Percentiles rank a stretch among this genome's conserved stretches.
phyloP scores from a whole-genome alignment of 495 filamentous ascomycete species.

The Neurospora sp. region DNA sequence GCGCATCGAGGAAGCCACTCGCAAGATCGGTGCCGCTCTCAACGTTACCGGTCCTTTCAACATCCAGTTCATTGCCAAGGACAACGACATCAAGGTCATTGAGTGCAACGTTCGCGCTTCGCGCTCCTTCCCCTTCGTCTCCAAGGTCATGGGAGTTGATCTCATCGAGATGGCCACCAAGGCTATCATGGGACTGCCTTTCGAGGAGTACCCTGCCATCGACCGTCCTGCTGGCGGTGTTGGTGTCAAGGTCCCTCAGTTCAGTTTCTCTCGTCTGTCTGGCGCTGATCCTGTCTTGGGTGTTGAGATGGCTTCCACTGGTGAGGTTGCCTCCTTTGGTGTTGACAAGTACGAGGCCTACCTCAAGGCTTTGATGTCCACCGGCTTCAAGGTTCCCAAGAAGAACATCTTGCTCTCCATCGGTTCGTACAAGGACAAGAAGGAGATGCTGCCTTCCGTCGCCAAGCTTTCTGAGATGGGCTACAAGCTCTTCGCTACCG shows the following conservation, averaged over 20 bases:
- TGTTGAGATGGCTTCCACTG: constrained; percentile 98
- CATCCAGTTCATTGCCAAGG: constrained; percentile 99
- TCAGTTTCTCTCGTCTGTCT: constrained; percentile 93
- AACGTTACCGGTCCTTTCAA: constrained; percentile 97
- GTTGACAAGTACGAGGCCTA: constrained; percentile 95
- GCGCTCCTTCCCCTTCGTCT: constrained; percentile 94
- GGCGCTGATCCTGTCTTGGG: constrained; percentile 94
- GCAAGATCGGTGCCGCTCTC: constrained; percentile 88
- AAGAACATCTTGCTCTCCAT: constrained; percentile 92
- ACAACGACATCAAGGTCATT: constrained; percentile 99
- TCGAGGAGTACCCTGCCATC: constrained; percentile 69
- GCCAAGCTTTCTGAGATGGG: constrained; percentile 77
- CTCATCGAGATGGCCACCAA: constrained; percentile 98
- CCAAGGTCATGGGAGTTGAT: constrained; percentile 97
- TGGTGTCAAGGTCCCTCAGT: constrained; percentile 96
- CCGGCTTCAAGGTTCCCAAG: constrained; percentile 95
- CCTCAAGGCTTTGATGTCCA: constrained; percentile 87
- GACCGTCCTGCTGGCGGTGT: constrained; percentile 72
- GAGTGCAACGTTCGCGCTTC: constrained; percentile 97
- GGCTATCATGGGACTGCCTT: constrained; percentile 80
- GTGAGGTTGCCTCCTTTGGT: constrained; percentile 95
- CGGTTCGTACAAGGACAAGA: constrained; percentile 93
- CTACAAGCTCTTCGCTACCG: constrained; percentile 90
- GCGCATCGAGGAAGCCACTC: constrained; percentile 86
- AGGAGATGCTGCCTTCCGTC: constrained; percentile 91